These are phyloP conservation scores for Barbatosphaeria neglecta DNA, from an alignment of 495 filamentous ascomycete species.

Conservation along the genomic window DNA sequence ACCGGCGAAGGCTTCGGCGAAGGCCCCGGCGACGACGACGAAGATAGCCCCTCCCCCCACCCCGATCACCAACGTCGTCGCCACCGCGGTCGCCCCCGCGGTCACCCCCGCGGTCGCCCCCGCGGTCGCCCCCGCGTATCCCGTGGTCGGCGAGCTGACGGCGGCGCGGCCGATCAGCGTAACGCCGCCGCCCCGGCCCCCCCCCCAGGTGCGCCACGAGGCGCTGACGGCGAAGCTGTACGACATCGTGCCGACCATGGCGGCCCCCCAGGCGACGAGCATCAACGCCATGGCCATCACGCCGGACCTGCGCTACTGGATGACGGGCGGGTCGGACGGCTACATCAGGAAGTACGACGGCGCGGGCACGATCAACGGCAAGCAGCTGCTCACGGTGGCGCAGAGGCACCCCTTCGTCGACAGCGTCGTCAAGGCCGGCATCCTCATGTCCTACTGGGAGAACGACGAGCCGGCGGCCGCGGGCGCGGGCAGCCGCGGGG, in stretches of 20 bases:
- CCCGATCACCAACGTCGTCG: too few relatives aligned
- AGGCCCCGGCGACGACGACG: too few relatives aligned
- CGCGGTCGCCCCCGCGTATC: slow-evolving; percentile 7
- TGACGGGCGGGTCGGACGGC: slow-evolving; percentile 86
- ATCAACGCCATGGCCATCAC: slow-evolving; percentile 89
- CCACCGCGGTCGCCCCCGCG: too few relatives aligned
- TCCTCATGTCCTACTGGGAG: slow-evolving; percentile 94
- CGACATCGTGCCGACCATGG: slow-evolving; percentile 95
- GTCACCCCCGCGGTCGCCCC: too few relatives aligned
- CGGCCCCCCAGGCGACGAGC: slow-evolving; percentile 87
- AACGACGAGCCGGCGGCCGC: slow-evolving; percentile 50
- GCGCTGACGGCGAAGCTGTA: slow-evolving; percentile 73
- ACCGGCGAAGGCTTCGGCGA: too few relatives aligned
- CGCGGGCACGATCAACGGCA: slow-evolving; percentile 87
- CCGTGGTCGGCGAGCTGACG: slow-evolving; percentile 35
- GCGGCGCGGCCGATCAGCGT: slow-evolving; percentile 33
- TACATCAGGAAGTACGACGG: slow-evolving; percentile 95
- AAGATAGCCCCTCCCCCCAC: too few relatives aligned
- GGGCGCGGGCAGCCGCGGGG: slow-evolving; percentile 20
- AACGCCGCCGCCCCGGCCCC: slow-evolving; percentile 30
- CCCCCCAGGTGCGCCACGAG: slow-evolving; percentile 65
- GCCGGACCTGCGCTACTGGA: slow-evolving; percentile 90
- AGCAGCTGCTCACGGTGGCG: slow-evolving; percentile 85
- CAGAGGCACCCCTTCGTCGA: slow-evolving; percentile 97
- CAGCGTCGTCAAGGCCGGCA: slow-evolving; percentile 86